A percentile compares a stretch with the other conserved stretches of the same genome.
phyloP scores from a whole-genome alignment of 2,329 filamentous ascomycete genomes.

The Periconia sp. region DNA sequence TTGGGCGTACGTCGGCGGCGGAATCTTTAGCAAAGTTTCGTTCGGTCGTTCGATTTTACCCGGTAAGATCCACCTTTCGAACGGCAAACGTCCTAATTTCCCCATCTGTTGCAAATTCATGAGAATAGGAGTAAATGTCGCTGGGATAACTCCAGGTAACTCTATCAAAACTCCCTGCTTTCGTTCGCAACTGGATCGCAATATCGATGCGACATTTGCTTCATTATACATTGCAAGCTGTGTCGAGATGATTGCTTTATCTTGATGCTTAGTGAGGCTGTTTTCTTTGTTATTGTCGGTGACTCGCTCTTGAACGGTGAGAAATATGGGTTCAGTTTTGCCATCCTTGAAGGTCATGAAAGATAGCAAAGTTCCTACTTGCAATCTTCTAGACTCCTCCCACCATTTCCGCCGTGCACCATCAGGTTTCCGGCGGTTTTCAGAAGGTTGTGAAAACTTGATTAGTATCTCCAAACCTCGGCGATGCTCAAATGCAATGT shows the following conservation, averaged over 20 bases:
- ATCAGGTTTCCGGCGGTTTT: slow-evolving; percentile 9
- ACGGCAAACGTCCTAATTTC: slow-evolving; percentile 22
- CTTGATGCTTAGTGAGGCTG: slow-evolving; percentile 7
- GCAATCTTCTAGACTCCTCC: slow-evolving; percentile 28
- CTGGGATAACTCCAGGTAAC: slow-evolving; percentile 28
- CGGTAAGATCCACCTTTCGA: slow-evolving; percentile 31
- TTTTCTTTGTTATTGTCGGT: slow-evolving; percentile 10
- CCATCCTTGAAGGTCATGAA: slow-evolving; percentile 18
- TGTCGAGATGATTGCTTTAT: slow-evolving; percentile 13
- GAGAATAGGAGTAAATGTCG: slow-evolving; percentile 33
- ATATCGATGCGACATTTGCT: slow-evolving; percentile 10
- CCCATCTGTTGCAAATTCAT: slow-evolving; percentile 28
- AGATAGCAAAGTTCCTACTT: slow-evolving; percentile 28
- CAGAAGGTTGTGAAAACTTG: slow-evolving; percentile 20
- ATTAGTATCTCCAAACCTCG: slow-evolving; percentile 23
- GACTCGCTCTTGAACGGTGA: slow-evolving; percentile 18
- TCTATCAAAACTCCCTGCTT: slow-evolving; percentile 25
- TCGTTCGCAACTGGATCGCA: slow-evolving; percentile 12
- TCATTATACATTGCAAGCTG: slow-evolving; percentile 19
- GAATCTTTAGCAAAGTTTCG: slow-evolving; percentile 16
- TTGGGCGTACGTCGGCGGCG: slow-evolving; percentile 29
- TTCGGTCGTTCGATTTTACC: slow-evolving; percentile 1
- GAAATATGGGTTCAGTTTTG: slow-evolving; percentile 26
- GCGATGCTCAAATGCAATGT: slow-evolving; percentile 17
- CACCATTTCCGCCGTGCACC: slow-evolving; percentile 24